These are phyloP conservation scores for Acacia concinna DNA, from an alignment of 331 rosid genomes.

Conservation along the genomic window DNA sequence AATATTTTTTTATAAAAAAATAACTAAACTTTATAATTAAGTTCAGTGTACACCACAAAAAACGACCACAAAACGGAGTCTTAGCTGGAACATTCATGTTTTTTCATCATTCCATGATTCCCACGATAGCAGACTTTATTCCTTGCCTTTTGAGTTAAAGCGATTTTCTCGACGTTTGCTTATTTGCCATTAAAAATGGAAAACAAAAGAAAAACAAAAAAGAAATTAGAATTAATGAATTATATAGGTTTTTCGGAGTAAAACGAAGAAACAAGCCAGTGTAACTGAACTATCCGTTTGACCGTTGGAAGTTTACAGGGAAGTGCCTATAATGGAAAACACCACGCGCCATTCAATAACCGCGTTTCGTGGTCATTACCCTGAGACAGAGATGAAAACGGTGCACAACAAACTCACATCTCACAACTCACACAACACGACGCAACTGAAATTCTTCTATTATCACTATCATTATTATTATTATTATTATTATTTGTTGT, in stretches of 20 bases:
- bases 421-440: not conserved
- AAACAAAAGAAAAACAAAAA: not conserved
- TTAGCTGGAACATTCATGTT: not conserved
- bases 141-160: not conserved
- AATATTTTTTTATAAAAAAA: too few relatives aligned
- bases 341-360: constrained; percentile 3
- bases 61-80: not conserved
- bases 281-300: constrained; percentile 55
- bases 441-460: not conserved
- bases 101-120: not conserved
- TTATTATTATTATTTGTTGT: too few relatives aligned
- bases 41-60: too few relatives aligned
- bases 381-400: not conserved
- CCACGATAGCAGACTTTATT: not conserved
- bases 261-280: constrained; percentile 25
- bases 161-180: not conserved
- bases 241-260: not conserved
- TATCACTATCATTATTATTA: not conserved
- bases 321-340: constrained; percentile 33
- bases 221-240: not conserved
- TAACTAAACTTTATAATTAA: too few relatives aligned
- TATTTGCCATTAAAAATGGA: not conserved
- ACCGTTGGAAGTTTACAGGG: constrained; percentile 33
- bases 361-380: not conserved
- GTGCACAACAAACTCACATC: not conserved